These are phyloP conservation scores for Chalciporus piperatus DNA, from an alignment of 768 basidiomycete genomes.

Conservation along the genomic window DNA sequence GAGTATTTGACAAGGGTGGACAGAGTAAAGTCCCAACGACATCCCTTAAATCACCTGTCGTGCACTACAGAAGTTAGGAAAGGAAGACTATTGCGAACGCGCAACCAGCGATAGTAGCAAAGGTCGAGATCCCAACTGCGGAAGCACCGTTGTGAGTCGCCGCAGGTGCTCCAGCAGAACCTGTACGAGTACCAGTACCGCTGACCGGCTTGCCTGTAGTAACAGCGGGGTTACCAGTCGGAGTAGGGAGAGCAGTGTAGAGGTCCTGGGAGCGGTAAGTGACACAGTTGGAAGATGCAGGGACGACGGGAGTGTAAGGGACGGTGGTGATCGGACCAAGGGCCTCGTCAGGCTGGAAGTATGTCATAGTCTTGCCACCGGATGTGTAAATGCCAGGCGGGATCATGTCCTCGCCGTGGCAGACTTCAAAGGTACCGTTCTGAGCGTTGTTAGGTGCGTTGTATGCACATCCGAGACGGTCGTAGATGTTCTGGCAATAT, in stretches of 20 bases:
- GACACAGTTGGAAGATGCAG: conserved; percentile 44
- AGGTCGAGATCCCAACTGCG: conserved; percentile 26
- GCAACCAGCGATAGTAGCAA: conserved; percentile 32
- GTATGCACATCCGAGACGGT: conserved; percentile 72
- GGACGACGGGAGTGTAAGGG: conserved; percentile 41
- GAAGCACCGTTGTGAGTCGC: conserved; percentile 18
- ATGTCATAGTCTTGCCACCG: conserved; percentile 42
- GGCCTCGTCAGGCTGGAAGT: conserved; percentile 47
- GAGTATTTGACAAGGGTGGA: no score
- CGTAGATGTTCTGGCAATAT: conserved; percentile 71
- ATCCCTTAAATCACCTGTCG: neutral
- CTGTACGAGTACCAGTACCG: conserved; percentile 13
- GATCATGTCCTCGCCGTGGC: conserved; percentile 63
- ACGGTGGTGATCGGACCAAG: conserved; percentile 41
- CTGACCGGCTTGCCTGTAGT: neutral
- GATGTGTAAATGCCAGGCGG: conserved; percentile 51
- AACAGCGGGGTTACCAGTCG: conserved; percentile 1
- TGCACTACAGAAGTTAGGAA: conserved; percentile 19
- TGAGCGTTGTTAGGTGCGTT: conserved; percentile 67
- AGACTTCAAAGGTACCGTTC: conserved; percentile 59
- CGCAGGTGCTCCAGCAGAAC: conserved; percentile 14
- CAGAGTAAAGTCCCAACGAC: neutral
- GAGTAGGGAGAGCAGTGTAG: conserved; percentile 27
- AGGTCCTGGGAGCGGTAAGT: conserved; percentile 36
- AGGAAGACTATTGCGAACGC: conserved; percentile 35